Percentiles rank a stretch among this genome's conserved stretches.
Evolutionary conservation across 2,329 filamentous ascomycete species (phyloP).

Genomic region (Chrysoporthe puriensis): DNA sequence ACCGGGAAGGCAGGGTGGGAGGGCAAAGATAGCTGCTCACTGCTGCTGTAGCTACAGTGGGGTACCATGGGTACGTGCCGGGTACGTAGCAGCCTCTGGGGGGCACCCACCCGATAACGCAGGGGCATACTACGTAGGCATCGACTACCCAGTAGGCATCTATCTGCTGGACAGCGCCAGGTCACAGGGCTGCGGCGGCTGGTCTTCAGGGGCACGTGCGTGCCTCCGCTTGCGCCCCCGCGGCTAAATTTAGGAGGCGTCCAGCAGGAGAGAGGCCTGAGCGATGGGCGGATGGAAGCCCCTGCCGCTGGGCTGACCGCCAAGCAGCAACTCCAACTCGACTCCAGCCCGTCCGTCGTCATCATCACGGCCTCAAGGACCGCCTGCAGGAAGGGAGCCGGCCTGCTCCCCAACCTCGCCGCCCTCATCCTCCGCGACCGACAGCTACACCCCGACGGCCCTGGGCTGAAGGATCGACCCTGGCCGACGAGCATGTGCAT

Average conservation of each 20-base stretch:
- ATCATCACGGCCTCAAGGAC: not conserved
- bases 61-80: not conserved
- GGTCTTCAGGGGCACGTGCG: not conserved
- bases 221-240: too few species aligned
- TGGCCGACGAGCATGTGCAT: not conserved
- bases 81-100: not conserved
- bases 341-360: not conserved
- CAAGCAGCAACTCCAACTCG: not conserved
- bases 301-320: not conserved
- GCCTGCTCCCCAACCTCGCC: not conserved
- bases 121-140: too few species aligned
- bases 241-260: not conserved
- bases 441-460: not conserved
- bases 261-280: not conserved
- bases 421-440: not conserved
- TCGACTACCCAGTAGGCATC: too few species aligned
- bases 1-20: slow-evolving; percentile 5
- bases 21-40: slow-evolving; percentile 2
- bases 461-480: slow-evolving; percentile 2
- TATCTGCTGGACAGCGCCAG: too few species aligned
- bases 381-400: not conserved
- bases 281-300: not conserved
- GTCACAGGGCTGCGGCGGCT: not conserved
- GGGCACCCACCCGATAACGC: not conserved
- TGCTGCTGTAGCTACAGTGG: not conserved